Evolutionary conservation across 306 rosid species (phyloP).

Genomic region (Lathyrus tuberosus): DNA sequence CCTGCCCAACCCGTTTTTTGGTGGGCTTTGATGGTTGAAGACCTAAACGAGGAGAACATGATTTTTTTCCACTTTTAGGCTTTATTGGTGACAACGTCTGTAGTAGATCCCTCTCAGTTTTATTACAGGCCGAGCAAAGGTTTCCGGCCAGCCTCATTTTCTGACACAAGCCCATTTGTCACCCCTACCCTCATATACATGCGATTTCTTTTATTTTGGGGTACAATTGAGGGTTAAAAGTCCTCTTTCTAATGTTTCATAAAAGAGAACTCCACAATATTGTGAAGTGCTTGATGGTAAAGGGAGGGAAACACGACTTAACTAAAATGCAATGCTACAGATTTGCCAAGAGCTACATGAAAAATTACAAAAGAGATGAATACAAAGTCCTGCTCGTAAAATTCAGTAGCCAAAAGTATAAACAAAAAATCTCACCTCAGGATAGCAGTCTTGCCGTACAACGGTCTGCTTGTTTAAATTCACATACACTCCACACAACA

Average conservation of each 20-base stretch:
- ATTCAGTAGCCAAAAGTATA: background rate
- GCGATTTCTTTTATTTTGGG: background rate
- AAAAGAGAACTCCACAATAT: constrained; percentile 7
- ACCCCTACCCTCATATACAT: background rate
- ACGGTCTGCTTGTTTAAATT: constrained; percentile 54
- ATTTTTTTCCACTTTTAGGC: no score
- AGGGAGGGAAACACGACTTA: background rate
- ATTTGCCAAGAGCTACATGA: constrained; percentile 14
- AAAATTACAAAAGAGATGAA: constrained; percentile 1
- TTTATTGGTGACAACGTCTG: no score
- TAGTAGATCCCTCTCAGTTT: no score
- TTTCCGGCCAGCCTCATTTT: no score
- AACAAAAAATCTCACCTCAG: constrained; percentile 60
- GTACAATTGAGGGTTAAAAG: background rate
- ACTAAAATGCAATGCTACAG: constrained; percentile 10
- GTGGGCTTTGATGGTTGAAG: no score
- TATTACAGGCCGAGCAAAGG: no score
- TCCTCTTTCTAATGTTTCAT: background rate
- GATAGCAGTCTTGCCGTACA: constrained; percentile 75
- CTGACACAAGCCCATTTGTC: no score
- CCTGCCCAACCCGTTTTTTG: no score
- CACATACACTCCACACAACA: constrained; percentile 76
- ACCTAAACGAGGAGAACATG: no score
- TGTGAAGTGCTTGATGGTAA: background rate
- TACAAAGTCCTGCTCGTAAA: constrained; percentile 13